phyloP scores from a whole-genome alignment of 768 basidiomycete species.

The Hebeloma cylindrosporum region DNA sequence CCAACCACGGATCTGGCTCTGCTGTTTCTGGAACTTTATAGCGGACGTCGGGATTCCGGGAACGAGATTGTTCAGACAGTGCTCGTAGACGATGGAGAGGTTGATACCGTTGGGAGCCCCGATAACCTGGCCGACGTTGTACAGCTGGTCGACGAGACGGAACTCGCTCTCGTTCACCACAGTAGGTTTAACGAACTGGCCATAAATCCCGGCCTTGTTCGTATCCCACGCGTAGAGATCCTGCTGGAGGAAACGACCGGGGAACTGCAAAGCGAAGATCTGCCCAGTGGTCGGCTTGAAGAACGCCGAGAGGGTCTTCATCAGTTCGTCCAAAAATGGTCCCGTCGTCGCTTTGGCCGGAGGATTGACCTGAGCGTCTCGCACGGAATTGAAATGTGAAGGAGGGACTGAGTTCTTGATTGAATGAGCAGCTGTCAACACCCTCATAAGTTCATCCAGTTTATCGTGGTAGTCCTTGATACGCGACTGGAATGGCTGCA shows the following conservation, averaged over 20 bases:
- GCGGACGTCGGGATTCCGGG: constrained; percentile 16
- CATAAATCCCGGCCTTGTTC: constrained; percentile 24
- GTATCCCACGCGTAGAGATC: constrained; percentile 28
- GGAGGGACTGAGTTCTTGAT: no score
- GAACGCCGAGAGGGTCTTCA: constrained; percentile 18
- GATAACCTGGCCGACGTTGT: constrained; percentile 22
- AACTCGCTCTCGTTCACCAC: constrained; percentile 30
- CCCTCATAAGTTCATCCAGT: no score
- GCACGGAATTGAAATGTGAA: not conserved
- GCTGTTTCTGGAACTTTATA: constrained; percentile 20
- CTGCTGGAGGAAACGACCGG: constrained; percentile 25
- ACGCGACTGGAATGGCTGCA: no score
- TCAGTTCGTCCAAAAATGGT: constrained; percentile 16
- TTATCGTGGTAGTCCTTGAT: no score
- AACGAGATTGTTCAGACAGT: constrained; percentile 27
- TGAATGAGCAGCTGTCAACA: no score
- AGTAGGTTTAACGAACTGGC: constrained; percentile 28
- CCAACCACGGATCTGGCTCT: constrained; percentile 27
- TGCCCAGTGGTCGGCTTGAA: constrained; percentile 26
- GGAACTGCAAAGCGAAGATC: constrained; percentile 28
- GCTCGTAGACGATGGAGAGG: constrained; percentile 28
- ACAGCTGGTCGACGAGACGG: constrained; percentile 28
- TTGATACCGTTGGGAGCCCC: constrained; percentile 26
- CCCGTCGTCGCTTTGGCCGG: constrained; percentile 6
- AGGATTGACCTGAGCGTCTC: not conserved